Evolutionary conservation across 2,329 filamentous ascomycete species (phyloP).

Genomic region (Aspergillus tubingensis): DNA sequence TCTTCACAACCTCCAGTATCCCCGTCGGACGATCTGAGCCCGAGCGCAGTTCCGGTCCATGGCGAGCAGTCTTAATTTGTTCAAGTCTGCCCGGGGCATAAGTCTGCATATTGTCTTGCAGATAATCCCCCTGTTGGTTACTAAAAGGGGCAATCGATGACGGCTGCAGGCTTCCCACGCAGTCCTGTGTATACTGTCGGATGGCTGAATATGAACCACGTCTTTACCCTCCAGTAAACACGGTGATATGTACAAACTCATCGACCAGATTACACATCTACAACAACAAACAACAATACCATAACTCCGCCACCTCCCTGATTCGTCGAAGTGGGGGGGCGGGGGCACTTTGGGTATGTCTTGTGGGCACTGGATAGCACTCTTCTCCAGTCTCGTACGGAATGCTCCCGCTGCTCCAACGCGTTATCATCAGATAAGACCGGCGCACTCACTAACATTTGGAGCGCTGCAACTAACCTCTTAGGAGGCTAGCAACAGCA

Average conservation of each 20-base stretch:
- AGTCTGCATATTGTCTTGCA: neutral
- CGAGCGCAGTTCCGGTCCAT: neutral
- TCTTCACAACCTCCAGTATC: neutral
- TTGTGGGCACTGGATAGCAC: neutral
- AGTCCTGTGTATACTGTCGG: neutral
- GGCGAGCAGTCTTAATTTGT: neutral
- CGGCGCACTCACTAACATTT: neutral
- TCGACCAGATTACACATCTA: neutral
- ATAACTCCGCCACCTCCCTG: neutral
- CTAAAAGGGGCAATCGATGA: neutral
- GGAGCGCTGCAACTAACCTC: conserved; percentile 3
- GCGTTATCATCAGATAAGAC: neutral
- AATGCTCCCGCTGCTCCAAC: neutral
- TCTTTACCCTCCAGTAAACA: neutral
- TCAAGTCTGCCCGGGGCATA: neutral
- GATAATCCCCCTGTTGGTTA: neutral
- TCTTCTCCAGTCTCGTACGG: neutral
- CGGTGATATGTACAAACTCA: neutral
- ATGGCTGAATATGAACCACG: neutral
- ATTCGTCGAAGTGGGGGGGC: neutral
- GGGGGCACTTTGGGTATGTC: neutral
- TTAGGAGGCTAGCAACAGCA: neutral
- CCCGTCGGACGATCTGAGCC: neutral
- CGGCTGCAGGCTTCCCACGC: neutral
- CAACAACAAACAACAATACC: neutral